Percentiles rank a stretch among this genome's conserved stretches.
phyloP scores from a whole-genome alignment of 805 yeast genomes.

The Huiozyma sinensis region DNA sequence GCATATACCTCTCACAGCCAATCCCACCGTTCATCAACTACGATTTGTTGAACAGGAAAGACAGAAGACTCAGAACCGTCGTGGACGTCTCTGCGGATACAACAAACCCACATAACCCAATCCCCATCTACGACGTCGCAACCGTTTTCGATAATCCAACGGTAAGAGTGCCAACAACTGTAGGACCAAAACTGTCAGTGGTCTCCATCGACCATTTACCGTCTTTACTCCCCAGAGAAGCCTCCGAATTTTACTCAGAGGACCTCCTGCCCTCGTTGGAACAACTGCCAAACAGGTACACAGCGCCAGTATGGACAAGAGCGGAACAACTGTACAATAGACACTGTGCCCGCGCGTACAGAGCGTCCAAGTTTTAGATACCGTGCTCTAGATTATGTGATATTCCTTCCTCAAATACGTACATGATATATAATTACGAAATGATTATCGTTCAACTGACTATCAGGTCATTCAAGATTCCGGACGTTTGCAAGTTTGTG shows the following conservation, averaged over 20 bases:
- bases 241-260: slow-evolving; percentile 80
- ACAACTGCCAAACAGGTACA: slow-evolving; percentile 69
- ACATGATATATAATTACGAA: background rate
- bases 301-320: slow-evolving; percentile 84
- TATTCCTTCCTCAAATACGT: background rate
- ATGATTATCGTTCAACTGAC: slow-evolving; percentile 1
- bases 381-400: background rate
- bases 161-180: slow-evolving; percentile 64
- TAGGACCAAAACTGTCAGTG: slow-evolving; percentile 82
- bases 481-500: slow-evolving; percentile 20
- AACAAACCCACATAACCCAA: slow-evolving; percentile 95
- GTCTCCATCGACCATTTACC: slow-evolving; percentile 96
- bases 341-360: slow-evolving; percentile 65
- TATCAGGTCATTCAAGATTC: slow-evolving; percentile 7
- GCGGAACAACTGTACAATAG: slow-evolving; percentile 77
- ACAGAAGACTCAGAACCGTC: slow-evolving; percentile 78
- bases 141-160: slow-evolving; percentile 90
- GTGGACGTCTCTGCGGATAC: slow-evolving; percentile 99
- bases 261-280: slow-evolving; percentile 86
- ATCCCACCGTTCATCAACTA: slow-evolving; percentile 82
- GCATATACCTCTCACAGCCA: slow-evolving; percentile 88
- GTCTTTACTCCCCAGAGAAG: slow-evolving; percentile 89
- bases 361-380: slow-evolving; percentile 33
- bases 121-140: slow-evolving; percentile 85
- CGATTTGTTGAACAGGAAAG: slow-evolving; percentile 50